These are phyloP conservation scores for Russula griseocarnosa DNA, from an alignment of 768 basidiomycete species.

Conservation along the genomic window DNA sequence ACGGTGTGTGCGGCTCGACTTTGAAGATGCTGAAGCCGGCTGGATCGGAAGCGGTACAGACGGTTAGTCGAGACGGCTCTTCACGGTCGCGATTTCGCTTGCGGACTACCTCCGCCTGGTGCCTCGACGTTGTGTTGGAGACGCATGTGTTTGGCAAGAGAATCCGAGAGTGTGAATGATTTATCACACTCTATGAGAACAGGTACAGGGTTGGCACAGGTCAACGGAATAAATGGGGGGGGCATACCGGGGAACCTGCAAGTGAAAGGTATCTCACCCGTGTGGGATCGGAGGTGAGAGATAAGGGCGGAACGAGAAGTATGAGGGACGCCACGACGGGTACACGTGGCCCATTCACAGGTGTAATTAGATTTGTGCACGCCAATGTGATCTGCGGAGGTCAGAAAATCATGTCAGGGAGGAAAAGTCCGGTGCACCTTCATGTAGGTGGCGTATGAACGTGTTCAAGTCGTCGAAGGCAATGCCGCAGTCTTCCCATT, in stretches of 20 bases:
- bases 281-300: constrained; percentile 87
- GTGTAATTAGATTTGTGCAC: constrained; percentile 80
- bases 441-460: constrained; percentile 79
- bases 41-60: constrained; percentile 15
- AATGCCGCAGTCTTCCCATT: constrained; percentile 76
- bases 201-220: background rate
- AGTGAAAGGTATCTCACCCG: constrained; percentile 89
- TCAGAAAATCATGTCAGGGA: constrained; percentile 21
- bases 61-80: constrained; percentile 26
- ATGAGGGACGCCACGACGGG: constrained; percentile 76
- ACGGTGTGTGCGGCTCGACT: constrained; percentile 23
- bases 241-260: constrained; percentile 72
- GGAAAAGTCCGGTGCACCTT: constrained; percentile 47
- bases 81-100: constrained; percentile 58
- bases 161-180: constrained; percentile 91
- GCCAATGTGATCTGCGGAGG: constrained; percentile 66
- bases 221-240: background rate
- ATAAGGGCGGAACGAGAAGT: constrained; percentile 87
- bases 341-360: constrained; percentile 86
- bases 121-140: constrained; percentile 78
- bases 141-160: constrained; percentile 88
- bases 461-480: constrained; percentile 71
- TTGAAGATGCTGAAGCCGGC: constrained; percentile 27
- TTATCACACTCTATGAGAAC: constrained; percentile 79
- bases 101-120: constrained; percentile 65